Base-by-base conservation (phyloP, 768 basidiomycete genomes). In the Leccinum uliginosum region DNA sequence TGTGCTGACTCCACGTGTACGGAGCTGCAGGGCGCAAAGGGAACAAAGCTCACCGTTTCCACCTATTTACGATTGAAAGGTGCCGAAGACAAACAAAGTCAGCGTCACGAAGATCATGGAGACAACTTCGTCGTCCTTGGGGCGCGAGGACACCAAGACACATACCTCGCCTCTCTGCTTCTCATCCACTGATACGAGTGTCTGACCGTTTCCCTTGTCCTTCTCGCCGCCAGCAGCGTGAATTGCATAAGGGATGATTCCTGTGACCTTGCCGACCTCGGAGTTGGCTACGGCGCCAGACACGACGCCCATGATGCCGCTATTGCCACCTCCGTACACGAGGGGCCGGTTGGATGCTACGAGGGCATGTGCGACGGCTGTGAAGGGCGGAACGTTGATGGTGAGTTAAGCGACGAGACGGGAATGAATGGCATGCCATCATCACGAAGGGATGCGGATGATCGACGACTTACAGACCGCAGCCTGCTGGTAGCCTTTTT, bases 301-400 rank as follows among this genome's bases (percentile, higher is more conserved):
- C 9, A 94, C 84, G 47, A 81, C 70, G 59, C 94, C 94, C 94
- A 97, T 97, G 59, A 96, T 78, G 1, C 94, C 94, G 44, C 78
- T 77, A 19, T 78, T 77, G 0, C 93, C 94, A 7, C 94, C 94
- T 2, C 94, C 94, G 67, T 97, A 98, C 3, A 98, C 80, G 14
- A 97, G 77, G 4, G 84, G 81, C 3, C 86, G 76, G 0, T 79
- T 74, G 15, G 79, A 72, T 8, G 71, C 70, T 3, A 84, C 91
- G 26, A 96, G 73, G 0, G 93, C 90, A 46, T 75, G 71, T 38
- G 91, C 94, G 12, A 97, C 65, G 21, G 91, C 90, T 89, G 58
- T 24, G 51, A 23, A 23, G n/a, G 8, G n/a, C 38, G 14, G 34
- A 55, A 19, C 50, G 24, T 44, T 23, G 50, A 54, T 56, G 53